Base-by-base conservation (phyloP, 148 eudicot genomes). In the Camellia sinensis region DNA sequence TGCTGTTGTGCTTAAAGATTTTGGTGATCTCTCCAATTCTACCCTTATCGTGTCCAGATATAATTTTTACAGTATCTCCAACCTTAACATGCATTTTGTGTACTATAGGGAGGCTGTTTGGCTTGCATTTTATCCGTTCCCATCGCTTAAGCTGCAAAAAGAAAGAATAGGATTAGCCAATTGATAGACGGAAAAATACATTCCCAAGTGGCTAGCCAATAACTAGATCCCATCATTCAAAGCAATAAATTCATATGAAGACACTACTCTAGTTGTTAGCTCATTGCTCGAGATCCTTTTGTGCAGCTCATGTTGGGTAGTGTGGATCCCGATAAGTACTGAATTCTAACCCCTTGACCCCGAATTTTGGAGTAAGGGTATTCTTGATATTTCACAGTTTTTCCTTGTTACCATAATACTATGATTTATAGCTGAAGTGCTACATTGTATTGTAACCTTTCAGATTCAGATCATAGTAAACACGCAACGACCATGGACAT, bases 31-130 rank as follows among this genome's bases (percentile, higher is more conserved):
- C 99, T 60, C 99, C 97, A 81, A 90, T 75, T 85, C 92, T 93
- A 44, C 97, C 99, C 87, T 89, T 95, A 46, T 95, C 99, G 21
- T 85, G 87, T 67, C 99, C 97, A 7, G 99, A 84, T 81, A 95
- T 95, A 22, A 95, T 91, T 89, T 95, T 95, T 21, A 95, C 97
- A 0, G 97, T 93, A 80, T 95, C 99, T 22, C 99, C 99, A 64
- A 95, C 41, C 87, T 87, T 93, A 67, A 95, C 99, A 66, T 95
- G 99, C 97, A 95, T 95, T 76, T 95, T 93, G 60, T 95, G 97
- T 76, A 95, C 74, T 68, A 86, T 52, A 1, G 99, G 99, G 19
- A 93, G 93, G 78, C 99, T 91, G 90, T 95, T 95, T 79, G 99
- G 95, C 87, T 95, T 95, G 83, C 97, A 95, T 69, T 96, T 89